These are phyloP conservation scores for Boletus semigastroideus DNA, from an alignment of 1,284 basidiomycete genomes.

Conservation along the genomic window DNA sequence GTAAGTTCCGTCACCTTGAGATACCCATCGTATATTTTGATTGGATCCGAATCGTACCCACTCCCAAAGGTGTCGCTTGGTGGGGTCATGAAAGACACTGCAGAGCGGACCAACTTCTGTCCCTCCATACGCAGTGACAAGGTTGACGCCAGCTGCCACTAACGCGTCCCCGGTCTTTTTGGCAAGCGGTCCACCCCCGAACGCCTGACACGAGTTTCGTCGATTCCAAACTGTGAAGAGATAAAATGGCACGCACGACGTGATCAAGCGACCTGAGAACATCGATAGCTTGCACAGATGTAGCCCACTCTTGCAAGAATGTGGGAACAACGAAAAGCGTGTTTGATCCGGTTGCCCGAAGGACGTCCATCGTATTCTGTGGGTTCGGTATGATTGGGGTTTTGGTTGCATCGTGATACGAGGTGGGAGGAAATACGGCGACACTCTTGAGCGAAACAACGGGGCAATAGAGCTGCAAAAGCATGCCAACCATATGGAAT, in stretches of 20 bases:
- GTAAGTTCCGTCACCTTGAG: no score
- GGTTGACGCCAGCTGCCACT: no score
- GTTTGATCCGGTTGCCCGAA: slow-evolving; percentile 10
- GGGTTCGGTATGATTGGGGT: slow-evolving; percentile 20
- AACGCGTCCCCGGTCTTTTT: no score
- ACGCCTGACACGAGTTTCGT: neutral
- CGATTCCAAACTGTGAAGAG: neutral
- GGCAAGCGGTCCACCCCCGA: no score
- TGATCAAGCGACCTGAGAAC: slow-evolving; percentile 8
- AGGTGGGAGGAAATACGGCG: slow-evolving; percentile 17
- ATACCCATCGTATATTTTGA: no score
- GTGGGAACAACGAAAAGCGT: slow-evolving; percentile 16
- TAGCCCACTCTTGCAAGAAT: slow-evolving; percentile 22
- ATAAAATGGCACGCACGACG: slow-evolving; percentile 12
- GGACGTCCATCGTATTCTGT: slow-evolving; percentile 19
- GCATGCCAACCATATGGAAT: slow-evolving; percentile 21
- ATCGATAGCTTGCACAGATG: slow-evolving; percentile 6
- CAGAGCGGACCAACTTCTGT: no score
- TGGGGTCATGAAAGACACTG: no score
- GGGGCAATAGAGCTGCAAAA: slow-evolving; percentile 16
- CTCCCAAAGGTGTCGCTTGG: no score
- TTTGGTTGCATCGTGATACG: slow-evolving; percentile 9
- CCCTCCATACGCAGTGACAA: no score
- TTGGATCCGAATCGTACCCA: no score
- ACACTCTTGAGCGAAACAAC: slow-evolving; percentile 13